Evolutionary conservation across 441 rosid species (phyloP).

Genomic region (Erysimum cheiri): DNA sequence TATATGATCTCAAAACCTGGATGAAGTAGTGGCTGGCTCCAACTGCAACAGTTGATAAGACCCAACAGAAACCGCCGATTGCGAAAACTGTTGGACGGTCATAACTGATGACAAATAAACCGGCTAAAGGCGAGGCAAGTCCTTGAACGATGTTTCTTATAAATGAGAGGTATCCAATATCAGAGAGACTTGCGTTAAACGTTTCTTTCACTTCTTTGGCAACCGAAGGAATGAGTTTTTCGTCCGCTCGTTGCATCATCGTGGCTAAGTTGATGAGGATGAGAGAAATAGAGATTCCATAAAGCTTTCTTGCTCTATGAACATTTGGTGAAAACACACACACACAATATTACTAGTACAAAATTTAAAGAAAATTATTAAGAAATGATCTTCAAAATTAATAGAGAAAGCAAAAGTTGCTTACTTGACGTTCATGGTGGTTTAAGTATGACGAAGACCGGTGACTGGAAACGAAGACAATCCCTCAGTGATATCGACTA

Average conservation of each 20-base stretch:
- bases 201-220: constrained; percentile 97
- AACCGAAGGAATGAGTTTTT: constrained; percentile 83
- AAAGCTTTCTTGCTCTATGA: constrained; percentile 61
- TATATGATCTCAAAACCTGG: constrained; percentile 25
- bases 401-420: neutral
- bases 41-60: constrained; percentile 87
- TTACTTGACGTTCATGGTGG: constrained; percentile 30
- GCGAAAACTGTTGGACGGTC: constrained; percentile 89
- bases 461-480: neutral
- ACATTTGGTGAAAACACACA: neutral
- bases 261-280: constrained; percentile 87
- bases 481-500: neutral
- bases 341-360: neutral
- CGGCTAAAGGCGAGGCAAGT: constrained; percentile 82
- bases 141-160: constrained; percentile 92
- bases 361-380: too few relatives aligned
- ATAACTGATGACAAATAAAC: constrained; percentile 72
- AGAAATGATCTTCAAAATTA: too few relatives aligned
- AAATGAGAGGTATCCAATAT: constrained; percentile 81
- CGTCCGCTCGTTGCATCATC: constrained; percentile 93
- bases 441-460: constrained; percentile 12
- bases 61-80: constrained; percentile 87
- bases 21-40: constrained; percentile 72
- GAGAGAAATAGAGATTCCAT: constrained; percentile 78
- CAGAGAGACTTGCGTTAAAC: constrained; percentile 81